Base-by-base conservation (phyloP, 2,329 filamentous ascomycete genomes). In the Ceratocystis lukuohia region DNA sequence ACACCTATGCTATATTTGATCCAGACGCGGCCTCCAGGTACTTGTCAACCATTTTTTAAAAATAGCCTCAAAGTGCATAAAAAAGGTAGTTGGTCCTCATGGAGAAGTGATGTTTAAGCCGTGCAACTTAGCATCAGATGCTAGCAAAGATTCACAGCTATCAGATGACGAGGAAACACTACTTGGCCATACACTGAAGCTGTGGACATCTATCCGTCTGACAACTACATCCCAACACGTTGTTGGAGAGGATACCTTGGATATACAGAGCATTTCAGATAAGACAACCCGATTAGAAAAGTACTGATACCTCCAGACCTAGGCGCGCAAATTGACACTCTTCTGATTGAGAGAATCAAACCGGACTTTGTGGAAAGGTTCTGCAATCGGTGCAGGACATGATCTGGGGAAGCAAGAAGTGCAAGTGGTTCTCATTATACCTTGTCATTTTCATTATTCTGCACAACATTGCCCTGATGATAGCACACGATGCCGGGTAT, bases 281-380 rank as follows among this genome's bases (percentile, higher is more conserved):
- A 74, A 77, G 41, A 81, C 79, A 15, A 83, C 76, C 70, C 80
- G 82, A 2, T 78, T 81, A 82, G 82, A 64, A 80, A 79, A 68
- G 83, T 85, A 15, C 83, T 83, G 2, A 74, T 86, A 28, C 84
- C 84, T 5, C 84, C 84, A 0, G 83, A 86, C 5, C 80, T 86
- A 75, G 83, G 84, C 12, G 83, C 83, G 15, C 84, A 86, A 71
- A 77, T 86, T 66, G 83, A 86, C 69, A 76, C 82, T 53, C 77
- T 86, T 57, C 75, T 86, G 68, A 84, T 85, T 69, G 81, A 85
- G 69, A 79, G 84, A 67, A 82, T 85, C 46, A 82, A 84, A 70
- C 76, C 77, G 4, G 78, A 75, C 77, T 85, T 48, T 78, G 83
- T 48, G 77, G 78, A 61, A 78, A 80, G 68, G 76, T 84, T 50